A percentile compares a stretch with the other conserved stretches of the same genome.
These are phyloP conservation scores for Eucalyptus leucophloia DNA, from an alignment of 345 rosid genomes.

Conservation along the genomic window DNA sequence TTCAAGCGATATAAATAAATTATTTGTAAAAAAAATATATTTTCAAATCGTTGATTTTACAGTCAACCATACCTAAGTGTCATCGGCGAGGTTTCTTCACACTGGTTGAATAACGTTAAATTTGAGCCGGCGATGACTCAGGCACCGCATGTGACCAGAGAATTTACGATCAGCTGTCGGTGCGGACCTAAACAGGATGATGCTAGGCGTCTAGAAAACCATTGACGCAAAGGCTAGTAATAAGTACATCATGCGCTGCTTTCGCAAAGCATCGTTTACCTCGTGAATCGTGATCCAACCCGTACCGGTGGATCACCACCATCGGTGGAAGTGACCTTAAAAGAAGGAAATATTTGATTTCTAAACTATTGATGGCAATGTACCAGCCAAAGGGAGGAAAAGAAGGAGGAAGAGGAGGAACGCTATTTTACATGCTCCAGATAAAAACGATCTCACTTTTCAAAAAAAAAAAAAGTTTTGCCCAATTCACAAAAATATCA, in stretches of 20 bases:
- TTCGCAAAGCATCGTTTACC: not conserved
- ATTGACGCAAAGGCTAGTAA: not conserved
- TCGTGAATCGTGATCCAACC: not conserved
- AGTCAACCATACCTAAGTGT: not conserved
- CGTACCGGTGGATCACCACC: not conserved
- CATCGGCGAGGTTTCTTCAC: not conserved
- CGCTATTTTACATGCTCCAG: not conserved
- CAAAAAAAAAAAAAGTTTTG: not conserved
- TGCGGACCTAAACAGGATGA: not conserved
- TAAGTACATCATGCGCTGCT: not conserved
- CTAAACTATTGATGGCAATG: not conserved
- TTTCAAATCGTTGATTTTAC: no score
- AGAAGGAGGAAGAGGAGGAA: rapidly evolving
- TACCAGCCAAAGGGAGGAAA: not conserved
- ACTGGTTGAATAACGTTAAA: not conserved
- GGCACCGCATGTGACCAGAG: not conserved
- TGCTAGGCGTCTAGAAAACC: not conserved
- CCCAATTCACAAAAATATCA: not conserved
- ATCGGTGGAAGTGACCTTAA: not conserved
- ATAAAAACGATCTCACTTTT: not conserved
- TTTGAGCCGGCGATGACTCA: not conserved
- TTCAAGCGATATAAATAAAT: no score
- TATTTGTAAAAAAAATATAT: no score
- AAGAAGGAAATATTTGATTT: not conserved
- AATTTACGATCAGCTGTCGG: not conserved